phyloP scores from a whole-genome alignment of 352 stramenopile genomes.

The Phytophthora cajani region DNA sequence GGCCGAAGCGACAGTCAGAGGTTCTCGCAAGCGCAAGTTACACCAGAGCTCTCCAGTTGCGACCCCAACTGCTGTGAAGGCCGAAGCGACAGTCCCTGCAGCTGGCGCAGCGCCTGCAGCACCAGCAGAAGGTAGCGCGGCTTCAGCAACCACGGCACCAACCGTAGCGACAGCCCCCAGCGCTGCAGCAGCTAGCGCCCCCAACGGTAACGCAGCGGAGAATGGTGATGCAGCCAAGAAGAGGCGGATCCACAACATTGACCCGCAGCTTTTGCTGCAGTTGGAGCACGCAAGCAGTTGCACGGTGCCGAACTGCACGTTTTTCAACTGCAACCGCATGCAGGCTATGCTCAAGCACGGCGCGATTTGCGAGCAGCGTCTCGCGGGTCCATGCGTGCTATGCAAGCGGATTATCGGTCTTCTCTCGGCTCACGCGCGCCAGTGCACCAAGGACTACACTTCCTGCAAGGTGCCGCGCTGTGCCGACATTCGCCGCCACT shows the following conservation, averaged over 20 bases:
- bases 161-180: not conserved
- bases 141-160: slow-evolving; percentile 4
- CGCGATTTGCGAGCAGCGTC: slow-evolving; percentile 83
- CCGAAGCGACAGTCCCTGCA: slow-evolving; percentile 9
- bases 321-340: slow-evolving; percentile 90
- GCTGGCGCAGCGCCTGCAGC: not conserved
- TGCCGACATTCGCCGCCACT: slow-evolving; percentile 85
- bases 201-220: slow-evolving; percentile 17
- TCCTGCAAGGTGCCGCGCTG: slow-evolving; percentile 87
- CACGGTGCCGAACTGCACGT: slow-evolving; percentile 70
- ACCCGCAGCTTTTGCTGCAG: slow-evolving; percentile 86
- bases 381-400: slow-evolving; percentile 79
- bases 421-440: slow-evolving; percentile 80
- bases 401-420: slow-evolving; percentile 89
- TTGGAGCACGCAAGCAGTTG: slow-evolving; percentile 86
- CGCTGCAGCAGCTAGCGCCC: slow-evolving; percentile 3
- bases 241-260: slow-evolving; percentile 88
- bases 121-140: slow-evolving; percentile 4
- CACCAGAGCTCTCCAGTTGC: slow-evolving; percentile 46
- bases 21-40: slow-evolving; percentile 78
- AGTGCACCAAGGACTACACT: slow-evolving; percentile 81
- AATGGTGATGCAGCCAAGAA: slow-evolving; percentile 92
- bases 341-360: slow-evolving; percentile 91
- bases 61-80: slow-evolving; percentile 16
- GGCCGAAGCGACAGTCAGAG: slow-evolving; percentile 13